Evolutionary conservation across 1,139 yeast genomes (phyloP).

Genomic region (Torulaspora pretoriensis): DNA sequence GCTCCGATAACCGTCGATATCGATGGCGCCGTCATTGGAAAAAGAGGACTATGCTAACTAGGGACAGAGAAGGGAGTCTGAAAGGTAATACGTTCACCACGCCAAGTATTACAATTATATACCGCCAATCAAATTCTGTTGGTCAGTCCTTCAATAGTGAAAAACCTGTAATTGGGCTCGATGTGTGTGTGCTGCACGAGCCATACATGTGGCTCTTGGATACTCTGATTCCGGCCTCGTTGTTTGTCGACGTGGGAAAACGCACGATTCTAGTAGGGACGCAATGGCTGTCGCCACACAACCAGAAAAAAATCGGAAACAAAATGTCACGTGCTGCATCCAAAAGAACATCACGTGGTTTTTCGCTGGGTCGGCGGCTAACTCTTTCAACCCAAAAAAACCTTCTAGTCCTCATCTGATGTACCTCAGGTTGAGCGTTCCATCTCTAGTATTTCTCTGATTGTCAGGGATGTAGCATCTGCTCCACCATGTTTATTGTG

Average conservation of each 20-base stretch:
- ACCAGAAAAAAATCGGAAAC: too few species aligned
- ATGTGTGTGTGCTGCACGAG: conserved; percentile 1
- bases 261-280: neutral
- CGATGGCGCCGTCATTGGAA: conserved; percentile 11
- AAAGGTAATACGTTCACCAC: neutral
- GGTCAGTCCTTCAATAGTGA: neutral
- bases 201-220: conserved; percentile 14
- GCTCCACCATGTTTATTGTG: conserved; percentile 3
- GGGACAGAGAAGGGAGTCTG: neutral
- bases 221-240: neutral
- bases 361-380: conserved; percentile 7
- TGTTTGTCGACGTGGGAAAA: neutral
- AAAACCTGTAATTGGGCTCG: neutral
- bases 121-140: neutral
- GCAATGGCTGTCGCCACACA: neutral
- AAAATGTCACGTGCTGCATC: conserved; percentile 3
- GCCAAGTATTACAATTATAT: neutral
- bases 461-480: conserved; percentile 5
- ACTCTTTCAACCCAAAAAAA: neutral
- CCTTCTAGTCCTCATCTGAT: neutral
- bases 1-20: conserved; percentile 10
- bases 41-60: neutral
- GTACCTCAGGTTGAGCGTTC: conserved; percentile 7
- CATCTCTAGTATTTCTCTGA: conserved; percentile 13
- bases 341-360: neutral